Base-by-base conservation (phyloP, 441 rosid genomes). In the Erodium chrysanthum region DNA sequence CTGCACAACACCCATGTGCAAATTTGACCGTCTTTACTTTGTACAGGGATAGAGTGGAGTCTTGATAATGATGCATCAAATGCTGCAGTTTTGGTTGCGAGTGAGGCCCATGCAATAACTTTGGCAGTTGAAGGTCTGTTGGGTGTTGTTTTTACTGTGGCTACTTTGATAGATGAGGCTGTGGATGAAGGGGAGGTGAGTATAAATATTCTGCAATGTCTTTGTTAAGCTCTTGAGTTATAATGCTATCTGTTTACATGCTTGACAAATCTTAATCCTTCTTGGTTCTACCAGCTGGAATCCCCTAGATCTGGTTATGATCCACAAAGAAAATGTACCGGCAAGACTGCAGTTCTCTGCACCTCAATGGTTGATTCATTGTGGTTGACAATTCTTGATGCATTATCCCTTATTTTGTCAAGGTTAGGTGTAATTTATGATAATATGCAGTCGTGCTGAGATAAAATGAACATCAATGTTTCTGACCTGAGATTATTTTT, bases 51-150 rank as follows among this genome's bases (percentile, higher is more conserved):
- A 77, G 99, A 96, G 78, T 96, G 99, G 99, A 96, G 87, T 72
- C 96, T 96, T 72, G 98, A 96, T 75, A 88, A 92, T 80, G 99
- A 96, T 81, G 98, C 97, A 72, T 86, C 99, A 69, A 96, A 89
- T 81, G 88, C 96, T 73, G 89, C 99, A 40, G 99, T 96, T 75
- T 79, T 96, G 77, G 96, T 90, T 84, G 99, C 98, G 17, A 92
- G 98, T 81, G 99, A 96, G 84, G 99, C 98, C 67, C 98, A 96
- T 83, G 95, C 98, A 72, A 86, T 96, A 73, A 88, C 90, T 69
- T 79, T 96, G 87, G 98, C 99, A 75, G 88, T 90, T 81, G 98
- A 96, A 85, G 99, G 99, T 70, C 81, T 96, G 69, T 77, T 92
- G 76, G 99, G 99, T 74, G 98, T 90, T 73, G 88, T 90, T 58